Conservation (phyloP, 164 flowering plant species). For the Brasenia schreberi region DNA sequence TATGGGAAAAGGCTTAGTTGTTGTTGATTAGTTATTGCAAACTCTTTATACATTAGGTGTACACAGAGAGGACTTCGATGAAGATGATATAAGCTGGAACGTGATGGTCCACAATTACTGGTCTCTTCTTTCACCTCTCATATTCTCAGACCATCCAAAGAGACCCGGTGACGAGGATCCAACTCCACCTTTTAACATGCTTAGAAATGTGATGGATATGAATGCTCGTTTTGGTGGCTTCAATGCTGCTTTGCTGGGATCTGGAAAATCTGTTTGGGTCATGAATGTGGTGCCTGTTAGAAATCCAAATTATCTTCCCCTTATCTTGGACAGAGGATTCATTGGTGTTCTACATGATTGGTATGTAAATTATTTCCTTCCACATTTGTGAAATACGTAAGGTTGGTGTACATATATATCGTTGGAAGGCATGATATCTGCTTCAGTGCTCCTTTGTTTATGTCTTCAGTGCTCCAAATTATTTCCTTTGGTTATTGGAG, state of each 20-base stretch:
- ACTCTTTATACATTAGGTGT: conserved; percentile 33
- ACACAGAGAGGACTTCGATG: conserved; percentile 53
- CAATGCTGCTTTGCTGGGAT: conserved; percentile 71
- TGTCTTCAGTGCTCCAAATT: too few species aligned
- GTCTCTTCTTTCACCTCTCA: conserved; percentile 90
- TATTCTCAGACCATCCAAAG: conserved; percentile 98
- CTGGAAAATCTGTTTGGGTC: conserved; percentile 84
- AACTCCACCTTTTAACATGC: conserved; percentile 92
- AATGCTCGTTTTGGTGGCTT: conserved; percentile 91
- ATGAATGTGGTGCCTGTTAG: conserved; percentile 92
- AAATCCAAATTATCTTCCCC: conserved; percentile 65
- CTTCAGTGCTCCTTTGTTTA: too few species aligned
- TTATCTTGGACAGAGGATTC: conserved; percentile 84
- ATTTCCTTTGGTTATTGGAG: too few species aligned
- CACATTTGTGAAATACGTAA: background rate
- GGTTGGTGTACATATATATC: background rate
- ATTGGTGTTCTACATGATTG: conserved; percentile 91
- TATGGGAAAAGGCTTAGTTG: too few species aligned
- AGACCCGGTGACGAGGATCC: conserved; percentile 99
- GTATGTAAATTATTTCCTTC: conserved; percentile 23
- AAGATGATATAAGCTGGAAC: conserved; percentile 50
- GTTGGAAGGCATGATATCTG: too few species aligned
- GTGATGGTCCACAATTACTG: conserved; percentile 59
- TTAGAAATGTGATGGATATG: conserved; percentile 95
- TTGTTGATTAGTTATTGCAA: background rate